Conservation (phyloP, 345 rosid genomes). For the Mangifera indica region DNA sequence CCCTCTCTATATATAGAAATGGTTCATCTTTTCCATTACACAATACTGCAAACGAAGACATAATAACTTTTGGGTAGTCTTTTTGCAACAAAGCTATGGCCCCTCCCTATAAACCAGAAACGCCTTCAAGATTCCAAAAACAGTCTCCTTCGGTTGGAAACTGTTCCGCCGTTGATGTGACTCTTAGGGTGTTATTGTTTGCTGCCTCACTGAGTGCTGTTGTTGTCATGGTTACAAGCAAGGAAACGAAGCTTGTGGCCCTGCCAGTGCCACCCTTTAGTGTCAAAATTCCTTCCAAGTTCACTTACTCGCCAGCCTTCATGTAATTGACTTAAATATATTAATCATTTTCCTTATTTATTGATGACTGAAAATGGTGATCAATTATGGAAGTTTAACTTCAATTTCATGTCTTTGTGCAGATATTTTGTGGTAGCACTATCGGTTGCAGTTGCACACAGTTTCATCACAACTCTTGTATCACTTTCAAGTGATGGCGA, state of each 20-base stretch:
- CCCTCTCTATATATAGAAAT: not conserved
- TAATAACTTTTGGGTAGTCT: not conserved
- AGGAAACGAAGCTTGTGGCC: constrained; percentile 43
- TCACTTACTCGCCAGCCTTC: constrained; percentile 68
- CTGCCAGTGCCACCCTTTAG: constrained; percentile 22
- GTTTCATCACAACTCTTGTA: constrained; percentile 47
- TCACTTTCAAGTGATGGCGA: constrained; percentile 43
- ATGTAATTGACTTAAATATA: constrained; percentile 33
- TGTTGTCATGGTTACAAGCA: constrained; percentile 54
- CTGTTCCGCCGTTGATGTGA: constrained; percentile 35
- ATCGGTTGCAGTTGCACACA: constrained; percentile 56
- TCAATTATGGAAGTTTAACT: not conserved
- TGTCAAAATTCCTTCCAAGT: constrained; percentile 42
- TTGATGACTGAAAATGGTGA: no score
- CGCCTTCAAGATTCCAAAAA: constrained; percentile 18
- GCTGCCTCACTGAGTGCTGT: constrained; percentile 48
- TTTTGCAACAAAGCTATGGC: not conserved
- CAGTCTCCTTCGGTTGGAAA: not conserved
- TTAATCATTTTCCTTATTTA: no score
- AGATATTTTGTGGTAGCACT: constrained; percentile 68
- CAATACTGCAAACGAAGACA: not conserved
- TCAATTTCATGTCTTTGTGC: constrained; percentile 11
- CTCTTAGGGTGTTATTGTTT: constrained; percentile 57
- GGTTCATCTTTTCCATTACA: not conserved
- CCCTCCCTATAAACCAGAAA: constrained; percentile 11